phyloP scores from a whole-genome alignment of 148 eudicot species.

The Suaeda aralocaspica region DNA sequence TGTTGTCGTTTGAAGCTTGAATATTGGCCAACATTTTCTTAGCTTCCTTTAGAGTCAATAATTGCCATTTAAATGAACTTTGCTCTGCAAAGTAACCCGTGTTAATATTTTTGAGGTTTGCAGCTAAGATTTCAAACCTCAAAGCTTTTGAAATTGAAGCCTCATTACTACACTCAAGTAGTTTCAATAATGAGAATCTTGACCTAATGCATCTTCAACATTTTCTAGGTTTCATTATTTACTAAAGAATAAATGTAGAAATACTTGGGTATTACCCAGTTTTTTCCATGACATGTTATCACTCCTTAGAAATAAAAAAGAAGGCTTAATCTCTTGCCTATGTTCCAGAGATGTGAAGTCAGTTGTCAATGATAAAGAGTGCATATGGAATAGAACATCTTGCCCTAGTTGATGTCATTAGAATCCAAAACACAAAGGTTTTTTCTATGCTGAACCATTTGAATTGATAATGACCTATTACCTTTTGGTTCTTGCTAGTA shows the following conservation, averaged over 20 bases:
- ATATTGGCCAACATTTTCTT: too few species aligned
- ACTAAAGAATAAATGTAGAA: not conserved
- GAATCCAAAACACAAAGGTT: not conserved
- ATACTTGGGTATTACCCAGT: not conserved
- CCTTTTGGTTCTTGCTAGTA: not conserved
- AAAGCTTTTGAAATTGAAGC: too few species aligned
- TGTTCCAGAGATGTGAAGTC: not conserved
- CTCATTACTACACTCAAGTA: too few species aligned
- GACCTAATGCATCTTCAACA: not conserved
- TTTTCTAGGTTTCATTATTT: not conserved
- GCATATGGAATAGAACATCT: not conserved
- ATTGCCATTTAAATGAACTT: not conserved
- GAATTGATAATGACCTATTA: not conserved
- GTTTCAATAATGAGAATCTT: too few species aligned
- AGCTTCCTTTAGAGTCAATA: not conserved
- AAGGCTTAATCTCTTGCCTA: not conserved
- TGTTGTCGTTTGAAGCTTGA: not conserved
- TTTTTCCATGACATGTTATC: too few species aligned
- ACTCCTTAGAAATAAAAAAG: too few species aligned
- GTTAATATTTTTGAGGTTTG: not conserved
- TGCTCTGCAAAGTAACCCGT: not conserved
- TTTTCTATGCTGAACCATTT: not conserved
- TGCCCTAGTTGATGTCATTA: not conserved
- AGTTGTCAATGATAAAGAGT: not conserved
- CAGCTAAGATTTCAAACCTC: not conserved